Base-by-base conservation (phyloP, 1,284 basidiomycete genomes). In the Trametes sp. region DNA sequence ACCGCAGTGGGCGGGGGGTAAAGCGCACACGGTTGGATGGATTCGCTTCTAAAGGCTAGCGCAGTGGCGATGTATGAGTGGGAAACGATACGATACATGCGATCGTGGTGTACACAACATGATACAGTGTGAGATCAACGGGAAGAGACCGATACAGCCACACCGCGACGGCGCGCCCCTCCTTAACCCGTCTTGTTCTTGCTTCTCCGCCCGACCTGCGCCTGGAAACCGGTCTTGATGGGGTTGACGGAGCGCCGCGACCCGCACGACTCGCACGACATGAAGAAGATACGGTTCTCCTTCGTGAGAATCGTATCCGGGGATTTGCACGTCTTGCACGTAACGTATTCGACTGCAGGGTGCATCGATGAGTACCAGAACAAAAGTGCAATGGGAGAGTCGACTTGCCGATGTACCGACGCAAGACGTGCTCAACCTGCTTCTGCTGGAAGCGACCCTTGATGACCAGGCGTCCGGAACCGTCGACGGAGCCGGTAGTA, bases 261-360 rank as follows among this genome's bases (percentile, higher is more conserved):
- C 9, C 95, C 95, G 75, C 95, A 98, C 26, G 93, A 91, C 80
- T 98, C 94, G 82, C 97, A 98, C 0, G 94, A 90, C 86, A 99
- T 96, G 85, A 99, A 99, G 85, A 97, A 98, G 75, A 99, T 95
- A 80, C 97, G 94, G 80, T 98, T 98, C 81, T 98, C 96, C 80
- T 98, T 98, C 52, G 92, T 92, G 51, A 99, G 87, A 23, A 97
- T 86, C 6, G 97, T 99, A 77, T 98, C 96, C 55, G 95, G 95
- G 4, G 96, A 98, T 82, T 98, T 98, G 87, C 97, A 99, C 42
- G 97, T 99, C 81, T 98, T 98, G 88, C 97, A 99, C 45, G 96
- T 98, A 62, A 99, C 98, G 81, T 99, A 99, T 81, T 99, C 97
- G 70, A 97, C 96, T 96, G 65, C 29, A 48, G 53, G 29, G 52